A percentile compares a stretch with the other conserved stretches of the same genome.
Conservation (phyloP, 2,329 filamentous ascomycete genomes). For the Botrytis elliptica region DNA sequence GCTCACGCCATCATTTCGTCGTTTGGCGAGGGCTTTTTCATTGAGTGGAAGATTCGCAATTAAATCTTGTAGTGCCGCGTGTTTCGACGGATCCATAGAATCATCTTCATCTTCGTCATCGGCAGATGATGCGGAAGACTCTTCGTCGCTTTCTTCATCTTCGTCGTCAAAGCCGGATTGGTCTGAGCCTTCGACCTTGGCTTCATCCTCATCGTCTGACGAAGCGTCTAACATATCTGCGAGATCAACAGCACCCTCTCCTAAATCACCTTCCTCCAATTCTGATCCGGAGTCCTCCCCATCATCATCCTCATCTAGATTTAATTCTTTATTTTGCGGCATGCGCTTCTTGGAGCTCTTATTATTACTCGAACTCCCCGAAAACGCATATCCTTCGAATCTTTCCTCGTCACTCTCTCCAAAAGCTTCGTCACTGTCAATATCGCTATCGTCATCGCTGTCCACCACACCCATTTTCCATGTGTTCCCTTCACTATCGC, state of each 20-base stretch:
- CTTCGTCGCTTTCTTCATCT: slow-evolving; percentile 54
- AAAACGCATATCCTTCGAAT: slow-evolving; percentile 67
- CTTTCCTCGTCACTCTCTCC: slow-evolving; percentile 69
- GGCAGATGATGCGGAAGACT: slow-evolving; percentile 49
- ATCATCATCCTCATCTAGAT: slow-evolving; percentile 50
- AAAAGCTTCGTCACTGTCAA: slow-evolving; percentile 71
- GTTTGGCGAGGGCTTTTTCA: slow-evolving; percentile 34
- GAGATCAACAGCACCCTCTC: slow-evolving; percentile 42
- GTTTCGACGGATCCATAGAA: slow-evolving; percentile 46
- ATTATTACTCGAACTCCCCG: slow-evolving; percentile 49
- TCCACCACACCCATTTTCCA: slow-evolving; percentile 66
- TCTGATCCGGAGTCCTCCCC: slow-evolving; percentile 44
- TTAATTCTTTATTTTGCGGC: slow-evolving; percentile 46
- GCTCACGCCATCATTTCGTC: slow-evolving; percentile 49
- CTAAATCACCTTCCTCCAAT: slow-evolving; percentile 68
- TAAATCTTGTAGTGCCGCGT: slow-evolving; percentile 65
- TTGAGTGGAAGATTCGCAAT: slow-evolving; percentile 60
- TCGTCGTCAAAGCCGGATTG: slow-evolving; percentile 46
- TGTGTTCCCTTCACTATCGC: slow-evolving; percentile 66
- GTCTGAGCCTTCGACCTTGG: slow-evolving; percentile 33
- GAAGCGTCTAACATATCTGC: slow-evolving; percentile 30
- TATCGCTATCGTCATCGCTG: slow-evolving; percentile 65
- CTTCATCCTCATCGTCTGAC: slow-evolving; percentile 73
- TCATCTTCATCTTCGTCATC: slow-evolving; percentile 46
- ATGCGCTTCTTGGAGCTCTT: slow-evolving; percentile 51